Evolutionary conservation across 2,329 filamentous ascomycete species (phyloP).

Genomic region (Aschersonia sp.): DNA sequence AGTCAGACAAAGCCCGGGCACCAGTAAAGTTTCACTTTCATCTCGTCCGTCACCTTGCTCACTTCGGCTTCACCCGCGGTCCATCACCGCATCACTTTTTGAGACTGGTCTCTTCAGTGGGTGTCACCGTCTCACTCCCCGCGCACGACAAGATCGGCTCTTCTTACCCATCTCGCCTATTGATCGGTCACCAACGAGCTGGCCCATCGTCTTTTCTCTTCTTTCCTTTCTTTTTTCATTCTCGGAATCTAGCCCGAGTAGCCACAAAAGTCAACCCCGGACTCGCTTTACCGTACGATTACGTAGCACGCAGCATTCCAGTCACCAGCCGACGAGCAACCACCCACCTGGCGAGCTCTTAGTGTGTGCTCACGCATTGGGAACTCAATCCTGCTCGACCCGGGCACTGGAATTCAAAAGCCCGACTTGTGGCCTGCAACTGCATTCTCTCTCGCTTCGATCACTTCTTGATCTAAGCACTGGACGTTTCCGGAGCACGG

Average conservation of each 20-base stretch:
- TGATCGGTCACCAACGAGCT: neutral
- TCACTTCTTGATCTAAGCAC: neutral
- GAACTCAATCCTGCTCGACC: neutral
- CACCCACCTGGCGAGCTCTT: neutral
- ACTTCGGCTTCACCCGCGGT: neutral
- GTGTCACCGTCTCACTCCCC: neutral
- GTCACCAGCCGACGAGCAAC: neutral
- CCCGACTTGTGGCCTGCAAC: neutral
- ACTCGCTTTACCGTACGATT: neutral
- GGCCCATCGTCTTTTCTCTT: neutral
- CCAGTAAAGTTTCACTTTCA: neutral
- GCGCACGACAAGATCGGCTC: neutral
- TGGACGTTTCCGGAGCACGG: neutral
- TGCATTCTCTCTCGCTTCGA: neutral
- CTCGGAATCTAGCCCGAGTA: neutral
- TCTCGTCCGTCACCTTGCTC: constrained; percentile 2
- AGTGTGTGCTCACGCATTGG: neutral
- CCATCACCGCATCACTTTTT: constrained; percentile 1
- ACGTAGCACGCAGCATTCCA: neutral
- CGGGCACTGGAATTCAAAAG: neutral
- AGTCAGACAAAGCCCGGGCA: too few relatives aligned
- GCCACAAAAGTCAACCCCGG: neutral
- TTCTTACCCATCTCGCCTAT: constrained; percentile 1
- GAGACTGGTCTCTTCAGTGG: constrained; percentile 8
- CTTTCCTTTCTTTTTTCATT: neutral